Evolutionary conservation across 257 asterid species (phyloP).

Genomic region (Dorcoceras hygrometricum): DNA sequence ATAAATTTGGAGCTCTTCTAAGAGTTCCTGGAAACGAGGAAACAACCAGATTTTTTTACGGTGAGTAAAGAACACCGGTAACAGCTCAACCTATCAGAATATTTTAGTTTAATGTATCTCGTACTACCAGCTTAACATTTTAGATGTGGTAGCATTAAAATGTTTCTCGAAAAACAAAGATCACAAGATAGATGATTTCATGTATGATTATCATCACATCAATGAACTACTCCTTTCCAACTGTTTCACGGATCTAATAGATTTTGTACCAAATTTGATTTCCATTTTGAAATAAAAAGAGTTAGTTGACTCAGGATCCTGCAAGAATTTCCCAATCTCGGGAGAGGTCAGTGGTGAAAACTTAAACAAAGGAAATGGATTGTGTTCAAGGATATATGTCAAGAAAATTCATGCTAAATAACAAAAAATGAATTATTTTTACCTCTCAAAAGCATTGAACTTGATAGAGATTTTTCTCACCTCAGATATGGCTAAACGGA

Average conservation of each 20-base stretch:
- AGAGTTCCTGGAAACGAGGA: constrained; percentile 46
- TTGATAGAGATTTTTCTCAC: constrained; percentile 35
- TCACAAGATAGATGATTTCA: not conserved
- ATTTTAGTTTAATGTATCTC: too few relatives aligned
- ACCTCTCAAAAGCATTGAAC: constrained; percentile 2
- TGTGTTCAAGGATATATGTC: not conserved
- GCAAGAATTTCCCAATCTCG: not conserved
- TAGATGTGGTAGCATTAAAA: too few relatives aligned
- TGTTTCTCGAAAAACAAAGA: not conserved
- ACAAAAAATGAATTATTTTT: not conserved
- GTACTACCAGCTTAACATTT: too few relatives aligned
- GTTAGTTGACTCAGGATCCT: not conserved
- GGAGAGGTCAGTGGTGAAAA: not conserved
- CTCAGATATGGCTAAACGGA: constrained; percentile 45
- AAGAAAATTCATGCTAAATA: not conserved
- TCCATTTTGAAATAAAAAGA: not conserved
- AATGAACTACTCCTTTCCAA: not conserved
- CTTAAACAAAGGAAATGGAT: not conserved
- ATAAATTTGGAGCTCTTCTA: constrained; percentile 52
- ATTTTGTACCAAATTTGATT: not conserved
- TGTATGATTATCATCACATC: too few relatives aligned
- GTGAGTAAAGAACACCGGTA: not conserved
- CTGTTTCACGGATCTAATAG: not conserved
- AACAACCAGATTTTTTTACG: not conserved
- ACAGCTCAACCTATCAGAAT: not conserved